Percentiles rank a stretch among this genome's conserved stretches.
These are phyloP conservation scores for Cercospora canescens DNA, from an alignment of 2,329 filamentous ascomycete genomes.

Conservation along the genomic window DNA sequence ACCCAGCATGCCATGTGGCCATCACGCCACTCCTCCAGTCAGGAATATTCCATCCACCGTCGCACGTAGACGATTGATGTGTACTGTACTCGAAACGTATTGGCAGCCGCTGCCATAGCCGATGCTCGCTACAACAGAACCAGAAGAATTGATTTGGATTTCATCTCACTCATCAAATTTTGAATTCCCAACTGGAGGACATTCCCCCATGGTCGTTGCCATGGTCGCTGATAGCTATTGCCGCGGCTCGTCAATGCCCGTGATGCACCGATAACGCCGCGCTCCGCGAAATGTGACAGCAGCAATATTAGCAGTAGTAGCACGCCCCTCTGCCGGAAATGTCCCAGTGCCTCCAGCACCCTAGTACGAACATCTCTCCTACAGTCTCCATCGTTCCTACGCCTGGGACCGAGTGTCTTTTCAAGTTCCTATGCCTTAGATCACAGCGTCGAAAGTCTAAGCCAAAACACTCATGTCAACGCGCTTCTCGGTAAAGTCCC, in stretches of 20 bases:
- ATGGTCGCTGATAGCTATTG: neutral
- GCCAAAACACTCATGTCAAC: constrained; percentile 35
- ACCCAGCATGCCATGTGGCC: neutral
- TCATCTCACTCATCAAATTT: neutral
- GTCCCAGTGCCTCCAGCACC: neutral
- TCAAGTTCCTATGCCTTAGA: neutral
- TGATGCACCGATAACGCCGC: constrained; percentile 1
- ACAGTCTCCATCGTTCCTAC: neutral
- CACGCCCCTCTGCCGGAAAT: neutral
- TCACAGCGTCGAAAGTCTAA: constrained; percentile 12
- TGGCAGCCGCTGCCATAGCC: neutral
- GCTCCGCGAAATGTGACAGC: neutral
- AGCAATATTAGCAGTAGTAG: neutral
- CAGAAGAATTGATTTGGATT: neutral
- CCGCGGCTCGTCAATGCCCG: neutral
- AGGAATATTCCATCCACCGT: neutral
- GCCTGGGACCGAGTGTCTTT: neutral
- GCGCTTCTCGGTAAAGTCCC: constrained; percentile 69
- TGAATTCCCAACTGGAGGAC: neutral
- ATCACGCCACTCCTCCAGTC: neutral
- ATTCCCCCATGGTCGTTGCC: neutral
- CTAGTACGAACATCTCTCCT: neutral
- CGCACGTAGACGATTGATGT: neutral
- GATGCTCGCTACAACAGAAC: neutral
- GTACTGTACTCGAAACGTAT: neutral